phyloP scores from a whole-genome alignment of 139 green algal genomes.

The Coccomyxa sp. region DNA sequence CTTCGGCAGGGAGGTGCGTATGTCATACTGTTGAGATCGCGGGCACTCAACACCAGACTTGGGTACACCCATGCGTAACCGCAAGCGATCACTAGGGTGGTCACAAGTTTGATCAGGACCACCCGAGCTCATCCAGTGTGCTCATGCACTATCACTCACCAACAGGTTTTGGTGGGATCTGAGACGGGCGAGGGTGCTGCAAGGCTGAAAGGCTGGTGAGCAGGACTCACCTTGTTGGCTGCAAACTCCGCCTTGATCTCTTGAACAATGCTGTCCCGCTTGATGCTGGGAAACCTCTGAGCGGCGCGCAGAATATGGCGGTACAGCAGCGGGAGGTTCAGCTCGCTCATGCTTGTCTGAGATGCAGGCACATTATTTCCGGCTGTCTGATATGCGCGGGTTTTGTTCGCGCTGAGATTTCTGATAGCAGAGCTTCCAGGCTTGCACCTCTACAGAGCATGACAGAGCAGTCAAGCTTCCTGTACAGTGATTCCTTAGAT shows the following conservation, averaged over 20 bases:
- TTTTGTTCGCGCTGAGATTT: slow-evolving; percentile 6
- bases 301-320: slow-evolving; percentile 70
- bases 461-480: no score
- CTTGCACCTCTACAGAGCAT: slow-evolving; percentile 37
- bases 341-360: not conserved
- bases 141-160: no score
- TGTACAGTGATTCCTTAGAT: no score
- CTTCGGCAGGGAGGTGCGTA: no score
- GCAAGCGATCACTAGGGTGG: no score
- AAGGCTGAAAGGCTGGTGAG: not conserved
- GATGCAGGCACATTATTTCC: no score
- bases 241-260: slow-evolving; percentile 71
- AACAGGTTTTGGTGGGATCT: no score
- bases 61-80: no score
- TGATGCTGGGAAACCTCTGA: slow-evolving; percentile 62
- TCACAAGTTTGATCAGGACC: no score
- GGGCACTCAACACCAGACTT: no score
- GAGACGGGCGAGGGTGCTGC: not conserved
- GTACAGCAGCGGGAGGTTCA: slow-evolving; percentile 55
- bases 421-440: slow-evolving; percentile 31
- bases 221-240: not conserved
- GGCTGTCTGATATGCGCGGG: not conserved
- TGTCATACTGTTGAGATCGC: no score
- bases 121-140: no score
- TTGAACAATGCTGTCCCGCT: slow-evolving; percentile 52